Base-by-base conservation (phyloP, 352 stramenopile species). In the Pythium aquatile region DNA sequence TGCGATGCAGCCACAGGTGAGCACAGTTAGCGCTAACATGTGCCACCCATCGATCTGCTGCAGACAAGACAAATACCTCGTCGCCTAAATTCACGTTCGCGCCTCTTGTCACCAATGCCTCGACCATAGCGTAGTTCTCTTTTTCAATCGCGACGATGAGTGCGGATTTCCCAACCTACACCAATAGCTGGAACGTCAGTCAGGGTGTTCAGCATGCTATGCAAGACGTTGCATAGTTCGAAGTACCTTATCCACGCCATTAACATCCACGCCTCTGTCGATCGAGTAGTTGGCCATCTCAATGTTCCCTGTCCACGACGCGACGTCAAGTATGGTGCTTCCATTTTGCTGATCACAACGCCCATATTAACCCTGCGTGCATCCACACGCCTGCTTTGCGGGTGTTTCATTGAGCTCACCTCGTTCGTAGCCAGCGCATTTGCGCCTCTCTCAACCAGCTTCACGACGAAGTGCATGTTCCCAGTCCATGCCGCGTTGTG, bases 81-180 rank as follows among this genome's bases (percentile, higher is more conserved):
- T 52, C 46, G 46, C n/a, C 29, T 7, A 52, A n/a, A 52, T 52
- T 52, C n/a, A 52, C 46, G 26, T 52, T 17, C 10, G 46, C 46
- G 7, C 46, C 46, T 29, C 16, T 52, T 11, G 46, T 14, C 46
- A 52, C 46, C 5, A 52, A 14, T 14, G n/a, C 16, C 6, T 52
- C 26, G 46, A 52, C n/a, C 46, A 52, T 11, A 7, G 5, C 46
- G n/a, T 32, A 52, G 26, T 29, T 10, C 29, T 30, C 46, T 11
- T 52, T 32, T 29, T 52, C 46, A 30, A 52, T 30, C n/a, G 46
- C 46, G 46, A 52, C 17, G 17, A 14, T 28, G 46, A 52, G 46
- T 52, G 46, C 5, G 1, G 46, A 52, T 29, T 52, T 30, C n/a
- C 46, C 46, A 30, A 30, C 46, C 46, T 52, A 30, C 26, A 29